phyloP scores from a whole-genome alignment of 139 green algal genomes.

The Coelastrella sp. region DNA sequence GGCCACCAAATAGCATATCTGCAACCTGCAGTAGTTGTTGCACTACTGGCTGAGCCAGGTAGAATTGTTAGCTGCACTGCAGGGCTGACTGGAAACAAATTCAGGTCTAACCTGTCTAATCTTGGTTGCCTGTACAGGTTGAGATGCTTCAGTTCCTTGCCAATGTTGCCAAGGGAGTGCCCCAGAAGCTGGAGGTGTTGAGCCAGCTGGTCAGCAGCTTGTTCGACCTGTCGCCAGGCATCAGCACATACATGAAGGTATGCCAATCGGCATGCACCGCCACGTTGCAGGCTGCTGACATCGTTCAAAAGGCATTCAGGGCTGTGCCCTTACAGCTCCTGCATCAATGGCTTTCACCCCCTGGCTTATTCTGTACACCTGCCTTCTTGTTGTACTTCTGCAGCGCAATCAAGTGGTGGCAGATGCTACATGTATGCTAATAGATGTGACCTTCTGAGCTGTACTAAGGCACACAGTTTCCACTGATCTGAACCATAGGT shows the following conservation, averaged over 20 bases:
- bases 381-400: not conserved
- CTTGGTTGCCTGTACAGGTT: conserved; percentile 58
- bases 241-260: conserved; percentile 85
- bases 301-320: too few species aligned
- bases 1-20: too few species aligned
- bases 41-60: too few species aligned
- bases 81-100: not conserved
- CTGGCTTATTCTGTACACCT: not conserved
- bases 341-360: not conserved
- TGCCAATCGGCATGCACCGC: not conserved
- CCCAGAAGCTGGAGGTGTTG: conserved; percentile 87
- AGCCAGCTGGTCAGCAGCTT: conserved; percentile 89
- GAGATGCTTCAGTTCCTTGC: conserved; percentile 95
- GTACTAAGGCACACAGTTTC: not conserved
- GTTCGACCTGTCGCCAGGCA: conserved; percentile 94
- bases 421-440: not conserved
- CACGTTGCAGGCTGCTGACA: not conserved
- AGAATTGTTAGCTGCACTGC: not conserved
- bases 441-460: not conserved
- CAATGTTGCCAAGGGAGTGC: conserved; percentile 85
- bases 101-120: too few species aligned
- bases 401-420: not conserved
- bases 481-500: not conserved
- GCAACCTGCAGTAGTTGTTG: too few species aligned
- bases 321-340: not conserved